phyloP scores from a whole-genome alignment of 202 grass and related monocot genomes.

The Brachypodium distachyon region DNA sequence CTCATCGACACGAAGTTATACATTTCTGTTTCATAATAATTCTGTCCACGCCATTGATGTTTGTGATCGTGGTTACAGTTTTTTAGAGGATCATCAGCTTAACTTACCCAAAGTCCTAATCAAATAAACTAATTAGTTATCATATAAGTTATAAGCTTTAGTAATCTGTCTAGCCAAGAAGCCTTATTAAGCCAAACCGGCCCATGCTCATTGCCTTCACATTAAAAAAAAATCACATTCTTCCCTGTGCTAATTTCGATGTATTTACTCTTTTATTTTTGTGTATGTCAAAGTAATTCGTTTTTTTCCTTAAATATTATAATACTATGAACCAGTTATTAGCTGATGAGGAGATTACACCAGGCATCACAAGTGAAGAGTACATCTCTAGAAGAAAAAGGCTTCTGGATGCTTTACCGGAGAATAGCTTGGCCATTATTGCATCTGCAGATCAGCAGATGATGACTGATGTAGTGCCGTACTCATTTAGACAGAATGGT shows the following conservation, averaged over 20 bases:
- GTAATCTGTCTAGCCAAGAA: not conserved
- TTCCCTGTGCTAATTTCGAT: not conserved
- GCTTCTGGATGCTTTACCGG: conserved; percentile 60
- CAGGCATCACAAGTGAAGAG: conserved; percentile 64
- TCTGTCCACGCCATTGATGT: not conserved
- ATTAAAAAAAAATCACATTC: not conserved
- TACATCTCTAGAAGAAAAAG: conserved; percentile 62
- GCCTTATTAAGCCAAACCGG: not conserved
- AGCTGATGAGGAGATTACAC: conserved; percentile 68
- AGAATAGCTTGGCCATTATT: conserved; percentile 77
- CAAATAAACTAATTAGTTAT: not conserved
- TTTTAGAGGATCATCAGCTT: not conserved
- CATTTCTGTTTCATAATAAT: not conserved
- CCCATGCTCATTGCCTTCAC: not conserved
- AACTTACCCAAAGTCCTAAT: not conserved
- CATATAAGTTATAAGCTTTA: conserved; percentile 1
- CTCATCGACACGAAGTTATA: not conserved
- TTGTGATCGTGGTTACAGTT: not conserved
- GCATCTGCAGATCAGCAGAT: conserved; percentile 76
- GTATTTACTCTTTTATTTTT: not conserved
- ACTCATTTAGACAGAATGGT: conserved; percentile 81
- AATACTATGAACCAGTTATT: conserved; percentile 50
- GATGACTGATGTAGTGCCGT: conserved; percentile 96
- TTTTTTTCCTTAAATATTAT: conserved; percentile 16
- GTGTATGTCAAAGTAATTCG: not conserved